Percentiles rank a stretch among this genome's conserved stretches.
These are phyloP conservation scores for Phallus indusiatus DNA, from an alignment of 768 basidiomycete species.

Conservation along the genomic window DNA sequence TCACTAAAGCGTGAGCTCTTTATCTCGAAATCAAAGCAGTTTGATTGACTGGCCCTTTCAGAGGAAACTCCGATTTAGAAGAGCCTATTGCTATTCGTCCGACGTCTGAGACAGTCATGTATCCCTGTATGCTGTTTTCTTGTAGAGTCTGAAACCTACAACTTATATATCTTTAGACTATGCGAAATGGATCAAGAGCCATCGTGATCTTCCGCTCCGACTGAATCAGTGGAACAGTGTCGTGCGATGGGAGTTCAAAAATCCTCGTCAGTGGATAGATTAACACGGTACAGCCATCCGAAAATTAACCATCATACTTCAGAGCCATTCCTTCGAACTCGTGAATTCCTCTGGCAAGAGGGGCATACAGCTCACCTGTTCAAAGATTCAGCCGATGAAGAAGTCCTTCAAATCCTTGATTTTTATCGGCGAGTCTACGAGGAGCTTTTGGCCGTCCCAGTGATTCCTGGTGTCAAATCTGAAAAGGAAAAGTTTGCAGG, in stretches of 20 bases:
- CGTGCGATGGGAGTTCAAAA: slow-evolving; percentile 99
- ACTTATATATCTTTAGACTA: slow-evolving; percentile 51
- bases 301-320: not conserved
- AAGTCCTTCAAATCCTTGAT: slow-evolving; percentile 90
- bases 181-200: slow-evolving; percentile 96
- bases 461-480: slow-evolving; percentile 94
- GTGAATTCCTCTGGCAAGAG: slow-evolving; percentile 99
- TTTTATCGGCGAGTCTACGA: slow-evolving; percentile 94
- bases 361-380: slow-evolving; percentile 94
- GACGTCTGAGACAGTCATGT: slow-evolving; percentile 99
- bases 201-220: slow-evolving; percentile 94
- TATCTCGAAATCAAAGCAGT: not conserved
- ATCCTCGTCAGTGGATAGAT: slow-evolving; percentile 63
- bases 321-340: slow-evolving; percentile 98
- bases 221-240: slow-evolving; percentile 99
- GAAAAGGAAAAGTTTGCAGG: slow-evolving; percentile 99
- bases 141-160: not conserved
- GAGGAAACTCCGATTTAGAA: slow-evolving; percentile 87
- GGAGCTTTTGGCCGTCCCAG: slow-evolving; percentile 94
- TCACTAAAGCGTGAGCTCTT: slow-evolving; percentile 77
- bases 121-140: slow-evolving; percentile 62
- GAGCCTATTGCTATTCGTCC: slow-evolving; percentile 98
- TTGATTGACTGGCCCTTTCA: slow-evolving; percentile 22
- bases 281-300: not conserved
- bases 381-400: slow-evolving; percentile 80